Evolutionary conservation across 1,284 basidiomycete species (phyloP), one percentile per base, ranked within the genome.

Genomic region (Sporisorium graminicola): DNA sequence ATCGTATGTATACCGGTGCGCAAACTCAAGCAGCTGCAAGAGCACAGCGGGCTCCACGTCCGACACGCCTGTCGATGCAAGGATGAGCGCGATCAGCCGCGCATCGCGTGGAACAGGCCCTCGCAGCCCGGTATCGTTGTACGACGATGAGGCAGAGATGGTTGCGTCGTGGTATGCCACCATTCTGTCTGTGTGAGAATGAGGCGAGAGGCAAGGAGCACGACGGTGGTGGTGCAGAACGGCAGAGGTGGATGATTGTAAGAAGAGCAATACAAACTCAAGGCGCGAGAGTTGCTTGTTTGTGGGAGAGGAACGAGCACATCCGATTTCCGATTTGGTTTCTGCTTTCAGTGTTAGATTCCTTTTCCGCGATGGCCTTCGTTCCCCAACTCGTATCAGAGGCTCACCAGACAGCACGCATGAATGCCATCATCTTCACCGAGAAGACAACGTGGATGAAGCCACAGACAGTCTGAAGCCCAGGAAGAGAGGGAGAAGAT

Each of bases 31-130:
- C 5, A 99, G 90, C 85, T 98, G 95, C 79, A 96, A 92, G 2
- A 99, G 89, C 3, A 98, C 96, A 3, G 92, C 92, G 7, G 95
- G 95, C 79, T 98, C 95, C 7, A 93, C 91, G 87, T 98, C 95
- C 73, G 94, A 91, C 0, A 98, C 92, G 5, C 96, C 95, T n/a
- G 94, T 94, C 0, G 94, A 93, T 3, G 95, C 93, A 27, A 98
- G 90, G 35, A 99, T 90, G 37, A 99, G 90, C 0, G 96, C 94
- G 56, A 98, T 94, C 31, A 95, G 90, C 31, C 95, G 90, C 12
- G 94, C 95, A 71, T 95, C 95, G 37, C 94, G 90, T 13, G 96
- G 96, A 8, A 85, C 62, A 74, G 77, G 64, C 0, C 69, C 65
- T n/a, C 51, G 64, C 8, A 75, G 60, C 2, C 73, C 73, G 3